These are phyloP conservation scores for Vigna reflexopilosa DNA, from an alignment of 306 rosid species.

Conservation along the genomic window DNA sequence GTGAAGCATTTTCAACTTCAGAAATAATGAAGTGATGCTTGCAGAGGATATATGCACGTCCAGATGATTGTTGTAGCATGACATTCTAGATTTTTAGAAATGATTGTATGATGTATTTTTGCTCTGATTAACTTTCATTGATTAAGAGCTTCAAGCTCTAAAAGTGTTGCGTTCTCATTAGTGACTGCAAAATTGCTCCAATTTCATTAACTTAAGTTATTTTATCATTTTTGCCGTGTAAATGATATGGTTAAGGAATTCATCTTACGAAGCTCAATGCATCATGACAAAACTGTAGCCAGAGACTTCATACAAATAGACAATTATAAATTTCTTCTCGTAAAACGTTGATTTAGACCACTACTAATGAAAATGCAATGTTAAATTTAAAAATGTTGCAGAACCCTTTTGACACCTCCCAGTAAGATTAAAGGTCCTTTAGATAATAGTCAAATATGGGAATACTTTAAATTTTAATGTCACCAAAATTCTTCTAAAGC, in stretches of 20 bases:
- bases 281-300: background rate
- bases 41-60: slow-evolving; percentile 1
- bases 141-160: background rate
- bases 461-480: too few species aligned
- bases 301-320: background rate
- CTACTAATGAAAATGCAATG: too few species aligned
- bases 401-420: too few species aligned
- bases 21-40: background rate
- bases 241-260: too few species aligned
- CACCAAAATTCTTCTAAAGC: too few species aligned
- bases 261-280: background rate
- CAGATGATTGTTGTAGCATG: slow-evolving; percentile 7
- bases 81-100: background rate
- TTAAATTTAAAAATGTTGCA: too few species aligned
- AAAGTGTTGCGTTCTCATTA: background rate
- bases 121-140: slow-evolving; percentile 13
- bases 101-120: too few species aligned
- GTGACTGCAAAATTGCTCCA: background rate
- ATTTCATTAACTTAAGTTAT: background rate
- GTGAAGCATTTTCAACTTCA: background rate
- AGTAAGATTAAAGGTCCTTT: too few species aligned
- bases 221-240: background rate
- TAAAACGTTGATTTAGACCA: too few species aligned
- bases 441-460: too few species aligned
- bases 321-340: too few species aligned